Conservation (phyloP, 2,329 filamentous ascomycete species). For the Neofusicoccum cordaticola region DNA sequence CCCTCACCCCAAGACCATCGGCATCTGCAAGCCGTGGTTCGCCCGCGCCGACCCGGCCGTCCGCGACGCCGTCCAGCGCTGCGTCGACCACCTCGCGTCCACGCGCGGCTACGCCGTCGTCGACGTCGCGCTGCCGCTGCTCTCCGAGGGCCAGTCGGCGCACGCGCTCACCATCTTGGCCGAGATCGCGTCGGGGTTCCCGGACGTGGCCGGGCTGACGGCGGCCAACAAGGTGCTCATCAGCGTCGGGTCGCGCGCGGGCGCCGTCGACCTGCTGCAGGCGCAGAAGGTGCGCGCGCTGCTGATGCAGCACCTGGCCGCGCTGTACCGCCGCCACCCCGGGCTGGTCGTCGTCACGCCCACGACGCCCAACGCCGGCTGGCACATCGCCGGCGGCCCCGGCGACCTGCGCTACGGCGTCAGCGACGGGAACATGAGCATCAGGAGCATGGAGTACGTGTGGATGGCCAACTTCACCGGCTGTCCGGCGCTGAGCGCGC, state of each 20-base stretch:
- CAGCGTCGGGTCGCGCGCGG: constrained; percentile 61
- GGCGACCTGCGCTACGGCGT: constrained; percentile 63
- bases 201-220: constrained; percentile 57
- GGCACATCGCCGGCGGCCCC: constrained; percentile 63
- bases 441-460: constrained; percentile 81
- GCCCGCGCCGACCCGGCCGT: constrained; percentile 65
- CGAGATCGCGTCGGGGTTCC: constrained; percentile 59
- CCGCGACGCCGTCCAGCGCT: constrained; percentile 57
- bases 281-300: constrained; percentile 71
- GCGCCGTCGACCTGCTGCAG: constrained; percentile 67
- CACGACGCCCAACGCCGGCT: constrained; percentile 72
- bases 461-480: constrained; percentile 83
- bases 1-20: constrained; percentile 57
- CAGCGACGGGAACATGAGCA: constrained; percentile 67
- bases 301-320: constrained; percentile 74
- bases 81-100: constrained; percentile 57
- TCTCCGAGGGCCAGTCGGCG: constrained; percentile 70
- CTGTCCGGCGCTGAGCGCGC: constrained; percentile 70
- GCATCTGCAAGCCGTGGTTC: constrained; percentile 68
- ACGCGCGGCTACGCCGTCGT: constrained; percentile 54
- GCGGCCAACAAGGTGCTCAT: constrained; percentile 69
- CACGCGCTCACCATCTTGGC: constrained; percentile 75
- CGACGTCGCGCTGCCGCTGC: constrained; percentile 63
- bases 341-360: constrained; percentile 77
- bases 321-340: constrained; percentile 67